These are phyloP conservation scores for Aspergillus mulundensis DNA, from an alignment of 495 filamentous ascomycete genomes.

Conservation along the genomic window DNA sequence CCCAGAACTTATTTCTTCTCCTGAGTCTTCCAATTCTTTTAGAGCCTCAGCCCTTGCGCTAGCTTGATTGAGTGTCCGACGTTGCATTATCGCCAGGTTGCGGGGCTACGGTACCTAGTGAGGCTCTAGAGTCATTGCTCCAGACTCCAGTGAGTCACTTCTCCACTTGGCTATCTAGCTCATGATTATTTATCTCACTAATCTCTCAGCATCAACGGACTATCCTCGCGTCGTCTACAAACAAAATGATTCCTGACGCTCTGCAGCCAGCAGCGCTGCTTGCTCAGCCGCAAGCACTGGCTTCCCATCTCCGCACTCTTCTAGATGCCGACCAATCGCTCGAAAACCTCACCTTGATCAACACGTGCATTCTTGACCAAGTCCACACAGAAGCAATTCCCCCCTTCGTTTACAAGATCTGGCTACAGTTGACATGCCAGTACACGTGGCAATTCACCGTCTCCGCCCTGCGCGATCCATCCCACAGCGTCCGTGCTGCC, in stretches of 20 bases:
- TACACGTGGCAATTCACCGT: neutral
- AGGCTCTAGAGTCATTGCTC: no score
- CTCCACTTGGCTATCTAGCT: no score
- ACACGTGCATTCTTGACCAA: neutral
- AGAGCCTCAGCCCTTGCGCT: no score
- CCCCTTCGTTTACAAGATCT: neutral
- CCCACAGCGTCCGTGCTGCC: neutral
- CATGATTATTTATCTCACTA: no score
- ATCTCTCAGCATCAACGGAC: neutral
- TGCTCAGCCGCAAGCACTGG: neutral
- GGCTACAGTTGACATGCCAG: neutral
- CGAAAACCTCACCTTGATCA: neutral
- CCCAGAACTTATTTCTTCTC: no score
- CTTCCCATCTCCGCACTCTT: neutral
- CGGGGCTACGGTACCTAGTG: no score
- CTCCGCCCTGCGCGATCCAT: neutral
- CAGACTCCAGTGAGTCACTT: no score
- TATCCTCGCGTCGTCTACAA: no score
- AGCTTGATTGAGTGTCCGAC: no score
- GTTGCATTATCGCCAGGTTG: no score
- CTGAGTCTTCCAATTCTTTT: no score
- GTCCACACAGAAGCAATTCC: constrained; percentile 3
- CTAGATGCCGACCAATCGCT: neutral
- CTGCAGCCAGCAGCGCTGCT: neutral
- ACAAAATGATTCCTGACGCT: neutral